Percentiles rank a stretch among this genome's conserved stretches.
These are phyloP conservation scores for Neofusicoccum sp. DNA, from an alignment of 2,329 filamentous ascomycete species.

Conservation along the genomic window DNA sequence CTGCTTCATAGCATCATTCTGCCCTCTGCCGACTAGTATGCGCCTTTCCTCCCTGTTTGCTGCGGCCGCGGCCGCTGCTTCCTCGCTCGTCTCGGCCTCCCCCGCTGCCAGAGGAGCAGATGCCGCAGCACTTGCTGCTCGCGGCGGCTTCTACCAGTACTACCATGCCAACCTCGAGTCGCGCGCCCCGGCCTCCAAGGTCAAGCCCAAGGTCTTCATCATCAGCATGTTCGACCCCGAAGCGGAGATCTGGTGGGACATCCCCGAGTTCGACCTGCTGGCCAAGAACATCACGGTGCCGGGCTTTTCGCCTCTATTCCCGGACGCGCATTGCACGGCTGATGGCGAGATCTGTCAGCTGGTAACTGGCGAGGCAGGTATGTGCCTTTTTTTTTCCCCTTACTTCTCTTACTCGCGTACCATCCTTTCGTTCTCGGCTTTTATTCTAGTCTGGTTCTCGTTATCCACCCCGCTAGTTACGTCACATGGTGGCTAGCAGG, in stretches of 20 bases:
- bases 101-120: neutral
- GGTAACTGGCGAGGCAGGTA: conserved; percentile 61
- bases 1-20: neutral
- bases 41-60: conserved; percentile 5
- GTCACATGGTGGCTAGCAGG: neutral
- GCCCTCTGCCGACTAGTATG: neutral
- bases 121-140: neutral
- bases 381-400: neutral
- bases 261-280: conserved; percentile 58
- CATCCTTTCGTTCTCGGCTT: too few relatives aligned
- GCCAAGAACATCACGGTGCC: conserved; percentile 61
- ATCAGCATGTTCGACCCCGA: conserved; percentile 59
- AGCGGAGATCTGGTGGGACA: conserved; percentile 57
- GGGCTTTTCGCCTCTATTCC: conserved; percentile 67
- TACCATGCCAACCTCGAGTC: neutral
- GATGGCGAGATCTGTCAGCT: conserved; percentile 68
- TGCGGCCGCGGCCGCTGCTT: neutral
- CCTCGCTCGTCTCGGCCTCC: conserved; percentile 17
- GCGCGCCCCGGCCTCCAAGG: conserved; percentile 41
- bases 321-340: conserved; percentile 64
- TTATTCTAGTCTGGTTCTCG: neutral
- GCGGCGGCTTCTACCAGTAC: neutral
- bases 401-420: neutral
- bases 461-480: neutral
- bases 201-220: conserved; percentile 64